Base-by-base conservation (phyloP, 371 early-diverging fungal genomes). In the Furculomyces boomerangus region DNA sequence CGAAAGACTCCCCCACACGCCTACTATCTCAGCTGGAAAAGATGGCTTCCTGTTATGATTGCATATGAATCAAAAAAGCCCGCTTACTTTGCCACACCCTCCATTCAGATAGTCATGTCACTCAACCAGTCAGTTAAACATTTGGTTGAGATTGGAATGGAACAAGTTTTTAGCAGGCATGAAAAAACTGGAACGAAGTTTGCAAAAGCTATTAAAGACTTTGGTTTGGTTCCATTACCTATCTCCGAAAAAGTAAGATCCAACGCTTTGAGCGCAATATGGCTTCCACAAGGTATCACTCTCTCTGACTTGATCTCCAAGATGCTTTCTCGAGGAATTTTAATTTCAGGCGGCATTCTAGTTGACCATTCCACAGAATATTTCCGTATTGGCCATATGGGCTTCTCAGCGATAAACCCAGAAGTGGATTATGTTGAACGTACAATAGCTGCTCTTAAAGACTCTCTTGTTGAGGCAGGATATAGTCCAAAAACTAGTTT, bases 311-410 rank as follows among this genome's bases (percentile, higher is more conserved):
- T 93, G 35, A 77, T 96, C 56, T 76, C 80, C 57, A 76, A 71
- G 63, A 67, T 93, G 48, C 78, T 79, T 44, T 74, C 70, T 10
- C 74, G 78, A 60, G 91, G 93, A 39, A 79, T 96, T 32, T 81
- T 89, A 32, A 78, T 92, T 51, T 93, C 97, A 43, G 97, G 94
- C 59, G 97, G 97, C 60, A 79, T 96, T 43, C 84, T 87, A 57
- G 74, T 75, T 18, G 79, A 78, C 30, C 78, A 86, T 48, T 86
- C 87, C 24, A 70, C 81, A 50, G 80, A 86, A 67, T 96, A 96
- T 74, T 93, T 96, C 80, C 84, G 96, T 57, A 75, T 95, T 56
- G 96, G 87, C 39, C 89, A 88, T 63, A 91, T 94, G 93, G 92
- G 92, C 68, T 78, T 94, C 53, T 81, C 86, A 18, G 89, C 84